Evolutionary conservation across 352 stramenopile genomes (phyloP).

Genomic region (Phytophthora pistaciae): DNA sequence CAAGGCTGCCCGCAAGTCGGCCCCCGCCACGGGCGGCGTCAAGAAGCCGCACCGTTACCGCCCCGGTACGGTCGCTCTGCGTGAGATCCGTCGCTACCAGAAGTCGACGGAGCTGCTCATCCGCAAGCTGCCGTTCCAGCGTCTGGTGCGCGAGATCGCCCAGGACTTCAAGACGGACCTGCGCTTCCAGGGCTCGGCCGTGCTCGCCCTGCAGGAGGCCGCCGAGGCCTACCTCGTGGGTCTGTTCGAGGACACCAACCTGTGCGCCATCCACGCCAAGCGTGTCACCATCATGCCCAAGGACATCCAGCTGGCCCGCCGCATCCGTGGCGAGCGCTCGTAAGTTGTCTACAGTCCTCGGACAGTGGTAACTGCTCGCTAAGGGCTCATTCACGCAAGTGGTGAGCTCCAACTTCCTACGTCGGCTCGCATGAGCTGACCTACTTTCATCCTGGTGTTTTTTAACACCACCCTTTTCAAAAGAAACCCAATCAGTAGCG

Average conservation of each 20-base stretch:
- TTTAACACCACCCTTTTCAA: slow-evolving; percentile 82
- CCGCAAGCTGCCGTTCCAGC: slow-evolving; percentile 96
- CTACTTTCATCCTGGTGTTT: slow-evolving; percentile 76
- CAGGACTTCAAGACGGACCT: slow-evolving; percentile 98
- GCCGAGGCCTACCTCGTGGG: slow-evolving; percentile 95
- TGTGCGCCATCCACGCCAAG: slow-evolving; percentile 97
- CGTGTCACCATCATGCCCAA: slow-evolving; percentile 98
- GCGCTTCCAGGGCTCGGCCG: slow-evolving; percentile 95
- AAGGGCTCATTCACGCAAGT: not conserved
- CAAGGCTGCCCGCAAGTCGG: no score
- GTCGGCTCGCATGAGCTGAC: slow-evolving; percentile 21
- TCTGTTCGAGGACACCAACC: slow-evolving; percentile 97
- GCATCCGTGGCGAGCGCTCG: slow-evolving; percentile 93
- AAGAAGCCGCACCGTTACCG: no score
- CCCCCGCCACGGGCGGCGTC: no score
- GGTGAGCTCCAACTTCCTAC: not conserved
- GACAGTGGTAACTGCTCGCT: slow-evolving; percentile 13
- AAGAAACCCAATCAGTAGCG: slow-evolving; percentile 43
- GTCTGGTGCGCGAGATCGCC: slow-evolving; percentile 96
- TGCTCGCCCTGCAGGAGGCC: slow-evolving; percentile 93
- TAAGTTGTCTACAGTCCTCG: slow-evolving; percentile 50
- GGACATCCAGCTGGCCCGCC: slow-evolving; percentile 95
- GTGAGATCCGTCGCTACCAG: slow-evolving; percentile 98
- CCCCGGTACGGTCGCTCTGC: slow-evolving; percentile 92
- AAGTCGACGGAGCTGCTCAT: slow-evolving; percentile 96